A percentile compares a stretch with the other conserved stretches of the same genome.
phyloP scores from a whole-genome alignment of 805 yeast species.

The Ogataea angusta region DNA sequence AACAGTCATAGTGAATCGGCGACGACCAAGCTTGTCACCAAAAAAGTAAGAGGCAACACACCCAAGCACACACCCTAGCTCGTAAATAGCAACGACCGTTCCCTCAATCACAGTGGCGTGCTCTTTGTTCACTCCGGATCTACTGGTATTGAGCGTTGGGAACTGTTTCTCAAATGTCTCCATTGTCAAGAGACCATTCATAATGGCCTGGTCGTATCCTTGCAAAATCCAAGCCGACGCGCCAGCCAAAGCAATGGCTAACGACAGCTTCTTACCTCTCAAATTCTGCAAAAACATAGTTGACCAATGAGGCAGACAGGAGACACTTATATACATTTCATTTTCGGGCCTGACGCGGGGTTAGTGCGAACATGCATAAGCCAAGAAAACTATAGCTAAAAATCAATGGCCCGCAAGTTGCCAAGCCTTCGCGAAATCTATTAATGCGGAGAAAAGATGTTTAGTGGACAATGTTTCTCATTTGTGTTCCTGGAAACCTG shows the following conservation, averaged over 20 bases:
- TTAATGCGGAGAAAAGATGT: background rate
- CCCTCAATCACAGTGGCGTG: background rate
- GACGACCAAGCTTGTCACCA: background rate
- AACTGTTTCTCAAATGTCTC: constrained; percentile 1
- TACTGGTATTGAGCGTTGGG: constrained; percentile 1
- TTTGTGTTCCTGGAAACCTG: background rate
- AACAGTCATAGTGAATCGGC: background rate
- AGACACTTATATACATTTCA: no score
- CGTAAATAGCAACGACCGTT: background rate
- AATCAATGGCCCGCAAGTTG: no score
- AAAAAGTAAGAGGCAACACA: background rate
- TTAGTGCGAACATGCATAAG: no score
- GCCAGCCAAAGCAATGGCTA: constrained; percentile 2
- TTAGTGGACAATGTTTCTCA: background rate
- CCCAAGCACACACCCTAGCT: background rate
- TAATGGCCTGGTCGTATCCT: constrained; percentile 48
- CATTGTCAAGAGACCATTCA: constrained; percentile 32
- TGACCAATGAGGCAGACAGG: no score
- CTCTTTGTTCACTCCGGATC: constrained; percentile 9
- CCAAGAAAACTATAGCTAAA: no score
- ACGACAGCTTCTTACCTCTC: background rate
- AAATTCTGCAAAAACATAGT: background rate
- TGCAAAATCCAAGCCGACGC: constrained; percentile 4
- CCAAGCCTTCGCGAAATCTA: background rate
- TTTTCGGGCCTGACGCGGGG: no score